These are phyloP conservation scores for Perkinsus chesapeaki DNA, from an alignment of 169 alveolate genomes.

Conservation along the genomic window DNA sequence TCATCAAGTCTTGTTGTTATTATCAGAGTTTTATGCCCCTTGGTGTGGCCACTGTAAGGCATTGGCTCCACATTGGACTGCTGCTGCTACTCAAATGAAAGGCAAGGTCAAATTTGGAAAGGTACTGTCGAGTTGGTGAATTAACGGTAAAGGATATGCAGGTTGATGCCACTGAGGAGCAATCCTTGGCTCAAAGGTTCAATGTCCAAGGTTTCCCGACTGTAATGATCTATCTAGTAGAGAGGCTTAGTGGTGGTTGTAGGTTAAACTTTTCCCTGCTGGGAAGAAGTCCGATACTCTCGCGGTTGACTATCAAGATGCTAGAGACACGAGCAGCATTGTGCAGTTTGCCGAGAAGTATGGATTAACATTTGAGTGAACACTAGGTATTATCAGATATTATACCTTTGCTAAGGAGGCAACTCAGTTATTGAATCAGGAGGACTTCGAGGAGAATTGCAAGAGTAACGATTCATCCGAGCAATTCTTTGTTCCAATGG, in stretches of 20 bases:
- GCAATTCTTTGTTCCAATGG: background rate
- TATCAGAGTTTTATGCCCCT: constrained; percentile 72
- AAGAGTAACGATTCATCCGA: background rate
- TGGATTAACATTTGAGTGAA: constrained; percentile 42
- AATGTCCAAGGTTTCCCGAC: constrained; percentile 47
- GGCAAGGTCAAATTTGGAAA: constrained; percentile 75
- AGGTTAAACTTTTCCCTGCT: constrained; percentile 49
- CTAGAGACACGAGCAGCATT: constrained; percentile 64
- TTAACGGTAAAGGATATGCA: background rate
- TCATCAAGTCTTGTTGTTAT: background rate
- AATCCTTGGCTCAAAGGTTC: constrained; percentile 39
- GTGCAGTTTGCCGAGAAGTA: constrained; percentile 55
- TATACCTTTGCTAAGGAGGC: constrained; percentile 3
- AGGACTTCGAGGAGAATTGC: constrained; percentile 46
- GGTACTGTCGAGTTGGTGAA: constrained; percentile 13
- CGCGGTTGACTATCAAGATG: constrained; percentile 62
- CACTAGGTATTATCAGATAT: background rate
- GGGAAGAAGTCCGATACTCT: constrained; percentile 43
- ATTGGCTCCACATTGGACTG: constrained; percentile 83
- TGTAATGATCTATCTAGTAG: too few species aligned
- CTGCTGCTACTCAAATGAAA: constrained; percentile 65
- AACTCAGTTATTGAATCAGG: constrained; percentile 26
- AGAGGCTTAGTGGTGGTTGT: too few species aligned
- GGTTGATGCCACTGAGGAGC: constrained; percentile 66
- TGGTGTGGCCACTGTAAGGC: constrained; percentile 92